phyloP scores from a whole-genome alignment of 176 grass and related monocot genomes.

The Musa itinerans region DNA sequence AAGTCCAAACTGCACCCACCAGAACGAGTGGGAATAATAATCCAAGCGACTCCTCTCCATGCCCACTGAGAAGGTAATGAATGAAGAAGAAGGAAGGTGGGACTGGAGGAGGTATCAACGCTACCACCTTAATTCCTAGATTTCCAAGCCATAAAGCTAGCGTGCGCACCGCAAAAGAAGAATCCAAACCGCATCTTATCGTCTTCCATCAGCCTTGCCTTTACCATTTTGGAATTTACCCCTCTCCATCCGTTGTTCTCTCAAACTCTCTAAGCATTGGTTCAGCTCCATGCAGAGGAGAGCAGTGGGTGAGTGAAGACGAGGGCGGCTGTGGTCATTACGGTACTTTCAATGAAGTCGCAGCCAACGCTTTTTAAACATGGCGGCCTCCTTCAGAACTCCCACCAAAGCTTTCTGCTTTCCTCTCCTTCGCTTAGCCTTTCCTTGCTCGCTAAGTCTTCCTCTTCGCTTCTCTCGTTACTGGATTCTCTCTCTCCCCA shows the following conservation, averaged over 20 bases:
- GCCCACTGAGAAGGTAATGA: neutral
- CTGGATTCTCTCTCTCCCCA: slow-evolving; percentile 24
- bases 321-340: too few species aligned
- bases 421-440: neutral
- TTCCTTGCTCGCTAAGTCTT: slow-evolving; percentile 36
- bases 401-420: too few species aligned
- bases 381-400: too few species aligned
- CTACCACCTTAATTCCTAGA: neutral
- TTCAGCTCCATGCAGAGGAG: too few species aligned
- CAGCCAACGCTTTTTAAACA: too few species aligned
- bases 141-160: neutral
- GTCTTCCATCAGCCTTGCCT: neutral
- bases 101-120: neutral
- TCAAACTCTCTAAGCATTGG: too few species aligned
- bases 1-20: too few species aligned
- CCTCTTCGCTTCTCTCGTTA: neutral
- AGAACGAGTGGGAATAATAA: too few species aligned
- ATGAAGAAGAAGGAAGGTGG: neutral
- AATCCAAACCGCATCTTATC: neutral
- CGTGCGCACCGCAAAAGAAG: slow-evolving; percentile 15
- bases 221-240: neutral
- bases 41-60: too few species aligned
- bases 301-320: too few species aligned
- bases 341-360: too few species aligned
- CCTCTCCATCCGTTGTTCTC: too few species aligned